These are phyloP conservation scores for Boletales sp. DNA, from an alignment of 768 basidiomycete species.

Conservation along the genomic window DNA sequence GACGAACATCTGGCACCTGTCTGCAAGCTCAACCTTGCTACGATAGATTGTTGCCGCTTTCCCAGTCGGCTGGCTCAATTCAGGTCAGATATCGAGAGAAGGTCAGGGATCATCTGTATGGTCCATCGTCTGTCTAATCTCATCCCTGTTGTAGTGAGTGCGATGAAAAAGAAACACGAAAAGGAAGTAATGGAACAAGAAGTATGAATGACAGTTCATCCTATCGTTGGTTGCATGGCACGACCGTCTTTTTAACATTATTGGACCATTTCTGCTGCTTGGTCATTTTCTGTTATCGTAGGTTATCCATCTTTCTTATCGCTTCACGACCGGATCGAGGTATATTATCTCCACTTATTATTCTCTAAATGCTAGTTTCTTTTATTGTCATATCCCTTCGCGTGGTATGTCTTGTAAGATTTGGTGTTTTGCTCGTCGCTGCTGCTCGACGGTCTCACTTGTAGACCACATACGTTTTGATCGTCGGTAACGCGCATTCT, in stretches of 20 bases:
- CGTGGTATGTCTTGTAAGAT: background rate
- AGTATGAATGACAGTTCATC: constrained; percentile 9
- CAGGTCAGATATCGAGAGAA: constrained; percentile 83
- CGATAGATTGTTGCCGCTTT: constrained; percentile 71
- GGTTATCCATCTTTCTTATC: background rate
- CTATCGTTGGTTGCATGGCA: background rate
- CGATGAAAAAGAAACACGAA: constrained; percentile 81
- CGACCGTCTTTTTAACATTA: constrained; percentile 17
- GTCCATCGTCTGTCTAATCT: background rate
- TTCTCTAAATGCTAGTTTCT: constrained; percentile 13
- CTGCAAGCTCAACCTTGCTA: background rate
- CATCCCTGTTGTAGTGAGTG: constrained; percentile 53
- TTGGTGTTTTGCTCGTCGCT: background rate
- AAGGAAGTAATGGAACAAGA: constrained; percentile 68
- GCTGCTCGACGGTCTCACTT: too few species aligned
- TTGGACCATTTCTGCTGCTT: constrained; percentile 7
- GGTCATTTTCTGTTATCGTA: background rate
- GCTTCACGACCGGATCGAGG: background rate
- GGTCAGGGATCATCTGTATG: constrained; percentile 42
- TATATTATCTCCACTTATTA: constrained; percentile 18
- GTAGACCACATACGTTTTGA: too few species aligned
- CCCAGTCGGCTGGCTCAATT: constrained; percentile 82
- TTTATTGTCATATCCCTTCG: constrained; percentile 2
- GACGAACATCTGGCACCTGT: background rate
- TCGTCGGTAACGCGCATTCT: too few species aligned